Evolutionary conservation across 371 early-diverging fungal genomes (phyloP).

Genomic region (Mortierella sp.): DNA sequence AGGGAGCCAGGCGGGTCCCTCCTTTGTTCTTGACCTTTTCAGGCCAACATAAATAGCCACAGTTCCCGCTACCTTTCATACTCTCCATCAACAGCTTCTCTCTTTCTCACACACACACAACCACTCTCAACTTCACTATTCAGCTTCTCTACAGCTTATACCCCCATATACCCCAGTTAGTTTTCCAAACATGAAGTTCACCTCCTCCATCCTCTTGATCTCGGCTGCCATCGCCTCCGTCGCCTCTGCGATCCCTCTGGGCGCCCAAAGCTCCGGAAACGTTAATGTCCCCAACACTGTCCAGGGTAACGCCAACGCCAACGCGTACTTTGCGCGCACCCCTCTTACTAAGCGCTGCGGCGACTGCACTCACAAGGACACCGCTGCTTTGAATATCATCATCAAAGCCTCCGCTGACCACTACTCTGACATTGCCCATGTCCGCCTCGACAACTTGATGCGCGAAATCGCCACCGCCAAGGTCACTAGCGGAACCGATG

Average conservation of each 20-base stretch:
- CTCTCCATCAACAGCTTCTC: conserved; percentile 9
- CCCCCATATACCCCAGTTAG: not conserved
- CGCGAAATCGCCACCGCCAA: conserved; percentile 33
- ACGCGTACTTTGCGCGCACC: not conserved
- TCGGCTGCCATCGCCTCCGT: conserved; percentile 41
- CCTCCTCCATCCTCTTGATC: conserved; percentile 37
- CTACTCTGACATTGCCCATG: conserved; percentile 29
- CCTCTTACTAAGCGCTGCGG: conserved; percentile 15
- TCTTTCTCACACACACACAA: not conserved
- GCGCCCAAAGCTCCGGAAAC: not conserved
- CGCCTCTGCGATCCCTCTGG: conserved; percentile 13
- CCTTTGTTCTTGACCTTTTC: not conserved
- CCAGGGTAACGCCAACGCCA: not conserved
- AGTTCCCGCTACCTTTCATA: not conserved
- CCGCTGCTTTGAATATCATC: conserved; percentile 16
- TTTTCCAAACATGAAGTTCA: conserved; percentile 36
- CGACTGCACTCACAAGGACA: conserved; percentile 29
- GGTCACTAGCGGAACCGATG: conserved; percentile 39
- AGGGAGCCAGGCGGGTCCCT: not conserved
- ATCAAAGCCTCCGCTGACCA: conserved; percentile 33
- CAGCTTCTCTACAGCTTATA: not conserved
- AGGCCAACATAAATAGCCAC: conserved; percentile 5
- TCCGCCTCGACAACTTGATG: conserved; percentile 30
- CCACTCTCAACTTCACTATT: not conserved
- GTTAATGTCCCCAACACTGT: not conserved